A percentile compares a stretch with the other conserved stretches of the same genome.
Evolutionary conservation across 805 yeast genomes (phyloP).

Genomic region (Candida morakotiae): DNA sequence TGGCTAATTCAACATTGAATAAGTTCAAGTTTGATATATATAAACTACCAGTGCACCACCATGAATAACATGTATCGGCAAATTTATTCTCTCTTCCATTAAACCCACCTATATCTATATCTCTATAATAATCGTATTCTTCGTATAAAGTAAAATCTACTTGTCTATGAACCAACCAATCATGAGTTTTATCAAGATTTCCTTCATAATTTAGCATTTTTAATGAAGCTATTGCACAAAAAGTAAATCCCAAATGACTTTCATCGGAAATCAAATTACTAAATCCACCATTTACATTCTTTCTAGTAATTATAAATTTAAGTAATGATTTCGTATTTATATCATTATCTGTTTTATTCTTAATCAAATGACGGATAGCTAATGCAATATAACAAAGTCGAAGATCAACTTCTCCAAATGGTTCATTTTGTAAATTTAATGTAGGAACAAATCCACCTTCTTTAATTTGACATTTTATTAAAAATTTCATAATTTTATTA

Average conservation of each 20-base stretch:
- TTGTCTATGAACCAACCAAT: constrained; percentile 68
- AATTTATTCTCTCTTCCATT: constrained; percentile 84
- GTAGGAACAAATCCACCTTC: constrained; percentile 35
- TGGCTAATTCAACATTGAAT: constrained; percentile 31
- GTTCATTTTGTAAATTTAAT: constrained; percentile 13
- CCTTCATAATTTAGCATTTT: constrained; percentile 28
- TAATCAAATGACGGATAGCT: constrained; percentile 52
- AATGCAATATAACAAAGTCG: constrained; percentile 73
- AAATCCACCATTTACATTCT: constrained; percentile 65
- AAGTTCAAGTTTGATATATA: constrained; percentile 18
- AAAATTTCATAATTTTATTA: constrained; percentile 52
- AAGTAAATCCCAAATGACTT: constrained; percentile 83
- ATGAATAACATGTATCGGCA: constrained; percentile 84
- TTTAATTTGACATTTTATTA: constrained; percentile 53
- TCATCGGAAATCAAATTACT: constrained; percentile 53
- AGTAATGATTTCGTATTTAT: constrained; percentile 41
- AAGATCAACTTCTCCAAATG: constrained; percentile 66
- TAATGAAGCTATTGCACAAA: constrained; percentile 72
- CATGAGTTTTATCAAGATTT: constrained; percentile 33
- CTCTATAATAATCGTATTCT: constrained; percentile 18
- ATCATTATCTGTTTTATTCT: constrained; percentile 21
- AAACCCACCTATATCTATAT: constrained; percentile 68
- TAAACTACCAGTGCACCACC: constrained; percentile 73
- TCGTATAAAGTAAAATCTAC: constrained; percentile 31
- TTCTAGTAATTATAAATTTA: constrained; percentile 25